phyloP scores from a whole-genome alignment of 2,329 filamentous ascomycete species.

The Exophiala phaeomuriformis region DNA sequence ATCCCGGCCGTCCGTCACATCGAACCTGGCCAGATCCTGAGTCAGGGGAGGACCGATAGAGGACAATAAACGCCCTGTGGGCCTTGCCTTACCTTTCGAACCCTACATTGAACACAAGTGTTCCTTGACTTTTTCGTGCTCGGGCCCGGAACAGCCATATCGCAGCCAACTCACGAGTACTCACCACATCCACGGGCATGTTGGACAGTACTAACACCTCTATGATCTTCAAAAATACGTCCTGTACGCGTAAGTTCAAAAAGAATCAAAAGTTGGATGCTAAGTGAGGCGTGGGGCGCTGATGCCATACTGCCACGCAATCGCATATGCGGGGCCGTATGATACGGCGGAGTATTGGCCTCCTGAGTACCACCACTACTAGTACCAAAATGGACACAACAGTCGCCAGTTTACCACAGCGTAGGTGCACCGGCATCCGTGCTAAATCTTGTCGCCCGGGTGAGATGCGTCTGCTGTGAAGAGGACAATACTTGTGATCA shows the following conservation, averaged over 20 bases:
- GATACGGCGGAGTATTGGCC: not conserved
- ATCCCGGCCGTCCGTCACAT: conserved; percentile 13
- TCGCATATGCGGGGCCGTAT: not conserved
- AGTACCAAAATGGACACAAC: too few species aligned
- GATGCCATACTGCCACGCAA: not conserved
- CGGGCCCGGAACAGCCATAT: conserved; percentile 7
- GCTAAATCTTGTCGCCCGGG: too few species aligned
- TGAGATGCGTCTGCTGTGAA: too few species aligned
- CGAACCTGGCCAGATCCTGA: conserved; percentile 6
- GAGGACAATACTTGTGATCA: too few species aligned
- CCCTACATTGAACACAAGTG: conserved; percentile 14
- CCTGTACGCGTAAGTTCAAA: too few species aligned
- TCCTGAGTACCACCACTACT: too few species aligned
- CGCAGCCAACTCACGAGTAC: not conserved
- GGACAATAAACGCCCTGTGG: not conserved
- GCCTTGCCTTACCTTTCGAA: conserved; percentile 8
- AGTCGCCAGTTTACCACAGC: too few species aligned
- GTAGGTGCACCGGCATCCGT: too few species aligned
- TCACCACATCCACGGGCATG: not conserved
- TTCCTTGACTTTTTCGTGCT: conserved; percentile 11
- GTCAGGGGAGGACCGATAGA: conserved; percentile 1
- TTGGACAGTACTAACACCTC: not conserved
- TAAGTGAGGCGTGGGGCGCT: not conserved
- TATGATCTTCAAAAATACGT: too few species aligned
- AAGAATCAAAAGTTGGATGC: too few species aligned